Conservation (phyloP, 306 rosid species). For the Vicia villosa region DNA sequence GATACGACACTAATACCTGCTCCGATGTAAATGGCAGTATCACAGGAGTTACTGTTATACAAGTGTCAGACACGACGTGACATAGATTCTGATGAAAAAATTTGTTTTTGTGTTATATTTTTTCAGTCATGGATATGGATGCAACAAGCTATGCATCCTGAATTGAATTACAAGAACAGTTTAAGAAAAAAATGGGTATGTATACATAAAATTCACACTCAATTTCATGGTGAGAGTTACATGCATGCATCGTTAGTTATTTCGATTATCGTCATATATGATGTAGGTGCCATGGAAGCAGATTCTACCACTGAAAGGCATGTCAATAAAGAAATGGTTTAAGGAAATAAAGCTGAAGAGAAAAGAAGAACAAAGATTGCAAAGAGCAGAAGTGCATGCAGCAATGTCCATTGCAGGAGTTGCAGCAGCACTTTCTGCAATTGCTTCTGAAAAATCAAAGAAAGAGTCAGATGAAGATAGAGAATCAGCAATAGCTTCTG, state of each 20-base stretch:
- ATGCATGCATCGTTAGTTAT: neutral
- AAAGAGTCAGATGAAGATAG: conserved; percentile 48
- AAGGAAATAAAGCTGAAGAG: conserved; percentile 70
- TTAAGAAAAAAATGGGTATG: conserved; percentile 86
- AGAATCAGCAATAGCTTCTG: conserved; percentile 87
- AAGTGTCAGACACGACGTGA: neutral
- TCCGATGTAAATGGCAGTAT: neutral
- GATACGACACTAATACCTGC: neutral
- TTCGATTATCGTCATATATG: neutral
- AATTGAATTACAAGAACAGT: conserved; percentile 78
- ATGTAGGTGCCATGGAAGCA: conserved; percentile 89
- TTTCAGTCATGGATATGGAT: conserved; percentile 91
- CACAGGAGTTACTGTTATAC: neutral
- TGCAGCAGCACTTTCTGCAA: conserved; percentile 89
- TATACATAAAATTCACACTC: neutral
- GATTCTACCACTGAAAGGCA: conserved; percentile 62
- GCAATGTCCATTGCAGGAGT: conserved; percentile 89
- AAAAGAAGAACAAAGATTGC: conserved; percentile 78
- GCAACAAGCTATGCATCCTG: conserved; percentile 99
- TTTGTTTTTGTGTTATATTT: neutral
- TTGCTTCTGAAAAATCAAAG: conserved; percentile 69
- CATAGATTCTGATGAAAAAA: neutral
- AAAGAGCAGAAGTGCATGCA: conserved; percentile 91
- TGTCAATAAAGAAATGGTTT: conserved; percentile 86
- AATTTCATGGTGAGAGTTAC: neutral